Evolutionary conservation across 2,329 filamentous ascomycete species (phyloP).

Genomic region (Cryphonectria nitschkei): DNA sequence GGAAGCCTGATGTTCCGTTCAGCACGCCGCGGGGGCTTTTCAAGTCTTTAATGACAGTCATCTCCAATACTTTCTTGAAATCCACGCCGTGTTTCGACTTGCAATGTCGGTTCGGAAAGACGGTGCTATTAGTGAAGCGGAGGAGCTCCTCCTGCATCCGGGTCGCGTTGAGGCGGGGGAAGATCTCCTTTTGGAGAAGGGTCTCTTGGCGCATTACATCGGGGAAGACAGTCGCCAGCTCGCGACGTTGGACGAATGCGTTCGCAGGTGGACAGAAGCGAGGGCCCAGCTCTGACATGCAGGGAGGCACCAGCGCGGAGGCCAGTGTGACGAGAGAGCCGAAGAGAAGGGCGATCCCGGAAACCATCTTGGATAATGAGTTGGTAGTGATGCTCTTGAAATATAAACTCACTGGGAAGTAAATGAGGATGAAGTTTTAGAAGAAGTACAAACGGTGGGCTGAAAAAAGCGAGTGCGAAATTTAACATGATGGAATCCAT

Average conservation of each 20-base stretch:
- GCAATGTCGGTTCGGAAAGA: conserved; percentile 13
- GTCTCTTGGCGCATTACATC: conserved; percentile 5
- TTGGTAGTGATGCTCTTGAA: not conserved
- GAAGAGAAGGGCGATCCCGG: not conserved
- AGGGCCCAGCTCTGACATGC: conserved; percentile 3
- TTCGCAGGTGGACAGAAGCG: conserved; percentile 5
- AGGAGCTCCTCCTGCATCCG: conserved; percentile 4
- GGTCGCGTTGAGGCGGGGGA: conserved; percentile 9
- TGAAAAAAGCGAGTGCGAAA: not conserved
- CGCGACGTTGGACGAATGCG: not conserved
- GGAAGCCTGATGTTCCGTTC: not conserved
- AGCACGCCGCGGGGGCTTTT: not conserved
- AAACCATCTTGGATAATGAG: not conserved
- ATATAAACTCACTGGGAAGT: not conserved
- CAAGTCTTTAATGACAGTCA: not conserved
- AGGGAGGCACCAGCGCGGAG: conserved; percentile 17
- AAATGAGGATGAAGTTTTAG: not conserved
- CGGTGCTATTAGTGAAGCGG: not conserved
- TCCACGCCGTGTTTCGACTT: not conserved
- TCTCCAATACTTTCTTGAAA: not conserved
- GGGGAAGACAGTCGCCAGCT: not conserved
- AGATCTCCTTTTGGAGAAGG: not conserved
- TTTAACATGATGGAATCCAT: not conserved
- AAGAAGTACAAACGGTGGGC: not conserved
- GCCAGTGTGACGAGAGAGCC: not conserved